These are phyloP conservation scores for Cochlearia excelsa DNA, from an alignment of 345 rosid genomes.

Conservation along the genomic window DNA sequence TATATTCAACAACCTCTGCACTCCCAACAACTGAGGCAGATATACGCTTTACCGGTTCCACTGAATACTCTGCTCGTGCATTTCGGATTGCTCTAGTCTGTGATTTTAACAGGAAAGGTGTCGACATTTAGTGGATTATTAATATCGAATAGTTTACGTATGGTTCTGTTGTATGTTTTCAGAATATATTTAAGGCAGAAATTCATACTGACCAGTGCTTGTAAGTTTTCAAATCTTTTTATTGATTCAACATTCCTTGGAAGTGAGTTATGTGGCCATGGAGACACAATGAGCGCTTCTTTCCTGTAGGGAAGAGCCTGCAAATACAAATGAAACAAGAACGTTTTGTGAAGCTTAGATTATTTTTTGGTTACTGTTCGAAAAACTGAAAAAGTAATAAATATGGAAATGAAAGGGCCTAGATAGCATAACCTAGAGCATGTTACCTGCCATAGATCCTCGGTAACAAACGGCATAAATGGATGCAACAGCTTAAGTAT, in stretches of 20 bases:
- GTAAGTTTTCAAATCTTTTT: constrained; percentile 81
- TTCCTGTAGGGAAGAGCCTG: constrained; percentile 76
- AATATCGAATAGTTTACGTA: background rate
- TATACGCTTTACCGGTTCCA: constrained; percentile 93
- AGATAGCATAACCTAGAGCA: constrained; percentile 9
- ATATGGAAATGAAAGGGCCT: constrained; percentile 1
- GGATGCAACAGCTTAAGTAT: constrained; percentile 89
- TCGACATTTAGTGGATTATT: constrained; percentile 14
- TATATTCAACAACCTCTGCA: constrained; percentile 72
- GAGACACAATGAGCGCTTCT: constrained; percentile 83
- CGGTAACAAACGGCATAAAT: constrained; percentile 96
- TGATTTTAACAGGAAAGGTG: constrained; percentile 13
- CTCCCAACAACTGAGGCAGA: constrained; percentile 88
- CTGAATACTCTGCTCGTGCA: constrained; percentile 95
- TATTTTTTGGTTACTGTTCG: background rate
- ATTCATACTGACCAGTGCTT: constrained; percentile 66
- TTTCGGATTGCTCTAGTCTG: constrained; percentile 91
- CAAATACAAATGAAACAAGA: constrained; percentile 12
- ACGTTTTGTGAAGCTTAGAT: constrained; percentile 11
- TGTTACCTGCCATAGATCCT: constrained; percentile 93
- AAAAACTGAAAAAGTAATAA: constrained; percentile 7
- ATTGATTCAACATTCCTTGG: constrained; percentile 55
- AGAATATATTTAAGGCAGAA: constrained; percentile 11
- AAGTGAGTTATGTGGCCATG: constrained; percentile 84
- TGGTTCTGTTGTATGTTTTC: constrained; percentile 12